Percentiles rank a stretch among this genome's conserved stretches.
phyloP scores from a whole-genome alignment of 352 stramenopile genomes.

The Pythium guiyangense region DNA sequence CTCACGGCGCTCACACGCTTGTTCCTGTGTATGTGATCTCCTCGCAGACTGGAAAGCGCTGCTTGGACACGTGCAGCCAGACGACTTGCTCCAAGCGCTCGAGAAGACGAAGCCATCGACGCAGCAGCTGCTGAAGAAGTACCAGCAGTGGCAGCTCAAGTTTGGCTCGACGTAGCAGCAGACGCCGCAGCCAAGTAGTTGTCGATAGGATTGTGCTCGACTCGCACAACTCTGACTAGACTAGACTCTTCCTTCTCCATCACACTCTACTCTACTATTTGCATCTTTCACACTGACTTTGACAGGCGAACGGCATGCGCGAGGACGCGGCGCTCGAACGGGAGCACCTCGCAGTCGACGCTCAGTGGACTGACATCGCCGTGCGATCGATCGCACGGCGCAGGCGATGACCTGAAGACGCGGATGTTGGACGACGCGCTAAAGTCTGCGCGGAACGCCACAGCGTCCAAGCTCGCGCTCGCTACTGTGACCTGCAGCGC shows the following conservation, averaged over 20 bases:
- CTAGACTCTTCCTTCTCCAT: too few relatives aligned
- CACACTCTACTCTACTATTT: too few relatives aligned
- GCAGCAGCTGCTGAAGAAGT: conserved; percentile 71
- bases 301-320: conserved; percentile 28
- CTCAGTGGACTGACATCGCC: neutral
- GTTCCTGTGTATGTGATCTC: neutral
- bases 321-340: conserved; percentile 32
- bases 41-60: conserved; percentile 44
- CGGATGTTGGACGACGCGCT: conserved; percentile 29
- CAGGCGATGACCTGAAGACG: neutral
- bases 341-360: conserved; percentile 25
- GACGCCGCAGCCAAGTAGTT: too few relatives aligned
- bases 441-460: conserved; percentile 46
- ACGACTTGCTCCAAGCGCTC: conserved; percentile 49
- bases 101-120: conserved; percentile 79
- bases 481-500: conserved; percentile 39
- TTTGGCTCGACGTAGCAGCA: conserved; percentile 65
- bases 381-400: neutral
- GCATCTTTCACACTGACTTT: too few relatives aligned
- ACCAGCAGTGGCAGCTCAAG: conserved; percentile 76
- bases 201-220: too few relatives aligned
- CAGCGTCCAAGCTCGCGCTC: conserved; percentile 30
- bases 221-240: too few relatives aligned
- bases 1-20: too few relatives aligned
- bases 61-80: conserved; percentile 49